phyloP scores from a whole-genome alignment of 2,329 filamentous ascomycete genomes.

The Macrophomina phaseolina region DNA sequence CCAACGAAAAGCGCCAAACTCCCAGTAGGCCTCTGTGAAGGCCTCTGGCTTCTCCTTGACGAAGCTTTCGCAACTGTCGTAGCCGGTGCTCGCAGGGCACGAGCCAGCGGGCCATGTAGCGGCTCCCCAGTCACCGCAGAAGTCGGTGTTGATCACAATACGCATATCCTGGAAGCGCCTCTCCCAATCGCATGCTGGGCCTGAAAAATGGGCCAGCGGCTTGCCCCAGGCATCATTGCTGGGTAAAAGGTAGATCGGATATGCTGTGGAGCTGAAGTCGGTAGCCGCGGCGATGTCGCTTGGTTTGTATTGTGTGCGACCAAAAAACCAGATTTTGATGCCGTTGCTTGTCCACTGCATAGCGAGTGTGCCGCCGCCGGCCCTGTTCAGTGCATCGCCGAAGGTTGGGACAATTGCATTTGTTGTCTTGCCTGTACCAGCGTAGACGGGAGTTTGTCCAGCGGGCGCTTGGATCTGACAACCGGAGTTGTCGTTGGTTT shows the following conservation, averaged over 20 bases:
- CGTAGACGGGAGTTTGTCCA: constrained; percentile 23
- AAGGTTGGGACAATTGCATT: constrained; percentile 38
- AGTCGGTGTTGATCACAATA: constrained; percentile 55
- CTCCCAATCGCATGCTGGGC: constrained; percentile 53
- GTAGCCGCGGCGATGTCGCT: constrained; percentile 33
- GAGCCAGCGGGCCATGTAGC: constrained; percentile 58
- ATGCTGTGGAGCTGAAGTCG: constrained; percentile 13
- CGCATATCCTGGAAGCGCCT: constrained; percentile 37
- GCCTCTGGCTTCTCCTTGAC: constrained; percentile 39
- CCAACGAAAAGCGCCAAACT: constrained; percentile 36
- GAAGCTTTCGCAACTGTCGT: constrained; percentile 49
- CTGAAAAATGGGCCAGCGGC: constrained; percentile 48
- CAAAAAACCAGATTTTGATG: constrained; percentile 50
- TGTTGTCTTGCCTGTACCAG: background rate
- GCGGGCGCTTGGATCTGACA: constrained; percentile 42
- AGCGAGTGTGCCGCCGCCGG: constrained; percentile 48
- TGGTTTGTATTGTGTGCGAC: constrained; percentile 10
- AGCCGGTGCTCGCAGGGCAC: constrained; percentile 49
- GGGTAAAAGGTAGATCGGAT: constrained; percentile 24
- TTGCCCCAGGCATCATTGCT: constrained; percentile 35
- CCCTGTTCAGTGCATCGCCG: constrained; percentile 42
- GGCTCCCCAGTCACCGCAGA: constrained; percentile 61
- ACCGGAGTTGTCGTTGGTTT: constrained; percentile 39
- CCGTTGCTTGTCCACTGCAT: constrained; percentile 44
- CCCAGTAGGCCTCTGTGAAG: constrained; percentile 43